Conservation (phyloP, 2,329 filamentous ascomycete genomes). For the Arthrobotrys entomopaga region DNA sequence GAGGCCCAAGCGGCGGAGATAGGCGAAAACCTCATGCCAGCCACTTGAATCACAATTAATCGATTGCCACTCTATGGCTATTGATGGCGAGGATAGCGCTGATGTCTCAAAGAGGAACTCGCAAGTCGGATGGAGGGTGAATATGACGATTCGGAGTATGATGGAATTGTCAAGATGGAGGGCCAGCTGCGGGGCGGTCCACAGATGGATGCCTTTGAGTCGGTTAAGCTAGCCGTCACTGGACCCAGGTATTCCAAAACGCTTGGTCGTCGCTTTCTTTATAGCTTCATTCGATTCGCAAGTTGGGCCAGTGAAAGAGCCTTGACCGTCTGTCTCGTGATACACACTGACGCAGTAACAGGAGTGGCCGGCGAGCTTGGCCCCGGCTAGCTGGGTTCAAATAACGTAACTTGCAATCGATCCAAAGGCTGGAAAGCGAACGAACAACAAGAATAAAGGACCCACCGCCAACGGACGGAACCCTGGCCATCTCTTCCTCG, state of each 20-base stretch:
- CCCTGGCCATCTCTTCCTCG: conserved; percentile 28
- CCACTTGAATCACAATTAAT: neutral
- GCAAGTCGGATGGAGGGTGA: neutral
- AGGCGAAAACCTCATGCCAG: neutral
- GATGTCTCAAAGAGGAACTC: neutral
- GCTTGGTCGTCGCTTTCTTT: neutral
- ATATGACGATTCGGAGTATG: conserved; percentile 8
- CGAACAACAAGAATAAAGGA: neutral
- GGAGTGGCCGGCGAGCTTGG: conserved; percentile 5
- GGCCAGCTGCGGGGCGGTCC: conserved; percentile 29
- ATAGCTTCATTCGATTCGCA: conserved; percentile 10
- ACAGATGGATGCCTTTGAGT: conserved; percentile 2
- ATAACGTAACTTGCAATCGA: conserved; percentile 1
- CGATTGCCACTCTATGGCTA: conserved; percentile 16
- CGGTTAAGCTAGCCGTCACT: conserved; percentile 35
- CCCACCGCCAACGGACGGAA: conserved; percentile 1
- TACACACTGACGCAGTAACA: conserved; percentile 35
- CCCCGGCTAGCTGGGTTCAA: neutral
- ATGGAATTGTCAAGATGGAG: conserved; percentile 28
- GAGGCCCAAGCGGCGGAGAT: neutral
- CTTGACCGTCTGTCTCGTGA: conserved; percentile 43
- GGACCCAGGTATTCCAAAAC: conserved; percentile 19
- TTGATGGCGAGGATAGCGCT: neutral
- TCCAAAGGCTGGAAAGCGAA: neutral
- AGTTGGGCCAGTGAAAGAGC: conserved; percentile 10